Percentiles rank a stretch among this genome's conserved stretches.
These are phyloP conservation scores for Populus deltoides DNA, from an alignment of 345 rosid species.

Conservation along the genomic window DNA sequence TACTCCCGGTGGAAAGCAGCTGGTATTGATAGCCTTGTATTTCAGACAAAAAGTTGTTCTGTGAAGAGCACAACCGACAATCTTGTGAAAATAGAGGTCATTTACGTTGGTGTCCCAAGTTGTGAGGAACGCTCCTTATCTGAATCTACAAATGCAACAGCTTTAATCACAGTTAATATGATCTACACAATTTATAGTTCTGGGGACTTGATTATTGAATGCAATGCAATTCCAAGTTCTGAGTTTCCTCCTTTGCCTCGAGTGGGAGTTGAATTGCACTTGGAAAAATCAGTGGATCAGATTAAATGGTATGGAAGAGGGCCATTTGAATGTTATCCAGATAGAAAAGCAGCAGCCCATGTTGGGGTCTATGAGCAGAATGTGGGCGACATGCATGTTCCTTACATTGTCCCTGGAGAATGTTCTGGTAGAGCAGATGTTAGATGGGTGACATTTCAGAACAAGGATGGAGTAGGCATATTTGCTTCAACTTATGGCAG, in stretches of 20 bases:
- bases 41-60: constrained; percentile 63
- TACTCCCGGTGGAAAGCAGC: constrained; percentile 85
- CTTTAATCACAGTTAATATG: constrained; percentile 56
- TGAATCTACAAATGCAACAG: constrained; percentile 32
- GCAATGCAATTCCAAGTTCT: constrained; percentile 55
- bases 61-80: constrained; percentile 39
- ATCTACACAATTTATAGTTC: constrained; percentile 59
- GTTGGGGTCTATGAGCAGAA: constrained; percentile 62
- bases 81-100: constrained; percentile 48
- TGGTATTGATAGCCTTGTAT: constrained; percentile 42
- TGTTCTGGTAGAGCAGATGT: constrained; percentile 89
- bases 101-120: constrained; percentile 41
- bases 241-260: constrained; percentile 92
- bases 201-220: constrained; percentile 72
- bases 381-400: constrained; percentile 81
- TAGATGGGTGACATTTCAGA: constrained; percentile 79
- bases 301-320: constrained; percentile 90
- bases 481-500: constrained; percentile 70
- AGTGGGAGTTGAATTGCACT: constrained; percentile 73
- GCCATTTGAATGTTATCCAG: constrained; percentile 96
- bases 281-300: constrained; percentile 65
- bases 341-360: constrained; percentile 92
- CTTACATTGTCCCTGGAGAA: constrained; percentile 93
- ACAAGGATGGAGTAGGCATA: constrained; percentile 70
- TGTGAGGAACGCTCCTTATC: constrained; percentile 21